Conservation (phyloP, 805 yeast species). For the Cyberlindnera euphorbiae region DNA sequence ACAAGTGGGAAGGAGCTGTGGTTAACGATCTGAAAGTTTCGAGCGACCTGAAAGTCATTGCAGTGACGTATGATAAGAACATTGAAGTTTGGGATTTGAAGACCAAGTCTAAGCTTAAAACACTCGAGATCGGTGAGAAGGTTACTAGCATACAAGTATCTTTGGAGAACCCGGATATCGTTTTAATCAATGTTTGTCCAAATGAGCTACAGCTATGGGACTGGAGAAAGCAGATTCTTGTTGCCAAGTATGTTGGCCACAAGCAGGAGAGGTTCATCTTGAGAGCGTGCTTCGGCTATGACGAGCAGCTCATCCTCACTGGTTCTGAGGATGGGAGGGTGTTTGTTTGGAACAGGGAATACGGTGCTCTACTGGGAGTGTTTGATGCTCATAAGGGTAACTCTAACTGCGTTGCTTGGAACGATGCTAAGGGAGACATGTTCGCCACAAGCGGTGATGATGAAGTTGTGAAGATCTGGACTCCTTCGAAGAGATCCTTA, state of each 20-base stretch:
- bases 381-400: constrained; percentile 59
- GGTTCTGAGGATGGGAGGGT: constrained; percentile 81
- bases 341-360: constrained; percentile 72
- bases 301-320: constrained; percentile 66
- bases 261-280: constrained; percentile 65
- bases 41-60: constrained; percentile 57
- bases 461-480: constrained; percentile 64
- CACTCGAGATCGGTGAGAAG: constrained; percentile 49
- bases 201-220: constrained; percentile 85
- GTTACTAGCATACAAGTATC: constrained; percentile 65
- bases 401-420: constrained; percentile 82
- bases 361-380: constrained; percentile 57
- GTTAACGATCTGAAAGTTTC: constrained; percentile 68
- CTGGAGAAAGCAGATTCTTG: constrained; percentile 49
- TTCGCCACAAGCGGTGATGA: constrained; percentile 91
- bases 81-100: constrained; percentile 55
- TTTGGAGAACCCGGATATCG: constrained; percentile 43
- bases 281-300: constrained; percentile 70
- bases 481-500: constrained; percentile 24
- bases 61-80: constrained; percentile 59
- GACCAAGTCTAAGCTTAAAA: constrained; percentile 36
- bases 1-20: constrained; percentile 36
- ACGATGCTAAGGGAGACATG: constrained; percentile 38
- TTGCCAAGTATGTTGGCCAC: constrained; percentile 67
- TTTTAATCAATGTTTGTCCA: constrained; percentile 61